phyloP scores from a whole-genome alignment of 345 rosid genomes.

The Rubroshorea leprosula region DNA sequence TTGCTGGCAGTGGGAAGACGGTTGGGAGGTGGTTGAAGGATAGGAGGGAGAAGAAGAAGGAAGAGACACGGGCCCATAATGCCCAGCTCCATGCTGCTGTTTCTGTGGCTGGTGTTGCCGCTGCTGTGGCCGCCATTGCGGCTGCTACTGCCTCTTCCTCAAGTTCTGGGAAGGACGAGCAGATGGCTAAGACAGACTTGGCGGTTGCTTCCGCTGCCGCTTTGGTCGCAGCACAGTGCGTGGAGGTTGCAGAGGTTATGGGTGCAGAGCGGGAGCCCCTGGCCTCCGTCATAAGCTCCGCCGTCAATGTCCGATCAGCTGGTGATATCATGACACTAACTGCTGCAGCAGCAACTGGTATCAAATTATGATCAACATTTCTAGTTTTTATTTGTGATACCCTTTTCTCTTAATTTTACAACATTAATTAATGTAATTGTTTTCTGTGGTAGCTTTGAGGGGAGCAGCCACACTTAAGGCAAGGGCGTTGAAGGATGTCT shows the following conservation, averaged over 20 bases:
- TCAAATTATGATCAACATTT: background rate
- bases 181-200: conserved; percentile 65
- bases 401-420: background rate
- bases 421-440: background rate
- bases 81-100: conserved; percentile 83
- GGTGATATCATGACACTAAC: conserved; percentile 90
- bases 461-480: conserved; percentile 92
- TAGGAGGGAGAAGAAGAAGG: conserved; percentile 80
- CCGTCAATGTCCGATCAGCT: conserved; percentile 70
- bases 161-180: conserved; percentile 62
- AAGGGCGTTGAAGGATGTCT: conserved; percentile 74
- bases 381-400: background rate
- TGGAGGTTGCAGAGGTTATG: conserved; percentile 83
- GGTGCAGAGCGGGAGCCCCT: conserved; percentile 87
- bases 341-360: conserved; percentile 90
- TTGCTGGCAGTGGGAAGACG: conserved; percentile 54
- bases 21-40: conserved; percentile 87
- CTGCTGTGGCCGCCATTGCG: conserved; percentile 83
- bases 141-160: conserved; percentile 73
- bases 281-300: conserved; percentile 73
- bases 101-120: conserved; percentile 76
- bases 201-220: conserved; percentile 92
- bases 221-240: conserved; percentile 82
- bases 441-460: conserved; percentile 50
- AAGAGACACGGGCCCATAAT: conserved; percentile 70